These are phyloP conservation scores for Spizellomyces sp. DNA, from an alignment of 192 early-diverging fungal genomes.

Conservation along the genomic window DNA sequence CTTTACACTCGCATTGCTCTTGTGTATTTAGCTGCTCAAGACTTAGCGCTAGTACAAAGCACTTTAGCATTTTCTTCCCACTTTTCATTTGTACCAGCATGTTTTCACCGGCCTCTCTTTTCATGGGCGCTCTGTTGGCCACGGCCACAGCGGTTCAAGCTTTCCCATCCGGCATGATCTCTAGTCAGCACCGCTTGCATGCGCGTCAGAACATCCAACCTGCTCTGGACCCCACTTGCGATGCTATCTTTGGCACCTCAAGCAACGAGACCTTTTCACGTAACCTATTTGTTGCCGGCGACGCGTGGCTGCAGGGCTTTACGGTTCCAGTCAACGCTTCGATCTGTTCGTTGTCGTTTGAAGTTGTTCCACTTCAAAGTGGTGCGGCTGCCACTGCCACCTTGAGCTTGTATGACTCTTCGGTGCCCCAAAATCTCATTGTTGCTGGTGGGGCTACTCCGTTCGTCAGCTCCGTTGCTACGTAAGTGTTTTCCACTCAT, in stretches of 20 bases:
- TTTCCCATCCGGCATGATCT: not conserved
- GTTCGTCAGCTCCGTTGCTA: not conserved
- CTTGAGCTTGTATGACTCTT: not conserved
- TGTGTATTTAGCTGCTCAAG: too few relatives aligned
- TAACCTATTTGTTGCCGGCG: slow-evolving; percentile 23
- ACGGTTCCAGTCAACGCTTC: slow-evolving; percentile 11
- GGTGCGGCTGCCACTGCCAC: slow-evolving; percentile 10
- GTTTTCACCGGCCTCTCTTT: not conserved
- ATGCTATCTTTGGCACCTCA: slow-evolving; percentile 17
- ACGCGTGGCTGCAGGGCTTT: slow-evolving; percentile 31
- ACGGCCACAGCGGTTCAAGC: not conserved
- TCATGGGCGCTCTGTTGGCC: not conserved
- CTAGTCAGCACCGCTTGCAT: not conserved
- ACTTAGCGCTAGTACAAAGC: too few relatives aligned
- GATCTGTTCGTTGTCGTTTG: slow-evolving; percentile 22
- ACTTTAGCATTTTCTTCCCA: too few relatives aligned
- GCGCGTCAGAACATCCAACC: slow-evolving; percentile 1
- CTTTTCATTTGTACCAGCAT: not conserved
- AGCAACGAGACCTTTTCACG: slow-evolving; percentile 2
- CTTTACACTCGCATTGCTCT: too few relatives aligned
- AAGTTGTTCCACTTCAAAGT: not conserved
- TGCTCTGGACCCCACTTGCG: slow-evolving; percentile 9
- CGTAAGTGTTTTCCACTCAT: too few relatives aligned
- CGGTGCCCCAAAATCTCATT: not conserved
- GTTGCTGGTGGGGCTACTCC: not conserved